Conservation (phyloP, 176 grass and related monocot species). For the Oryza brachyantha region DNA sequence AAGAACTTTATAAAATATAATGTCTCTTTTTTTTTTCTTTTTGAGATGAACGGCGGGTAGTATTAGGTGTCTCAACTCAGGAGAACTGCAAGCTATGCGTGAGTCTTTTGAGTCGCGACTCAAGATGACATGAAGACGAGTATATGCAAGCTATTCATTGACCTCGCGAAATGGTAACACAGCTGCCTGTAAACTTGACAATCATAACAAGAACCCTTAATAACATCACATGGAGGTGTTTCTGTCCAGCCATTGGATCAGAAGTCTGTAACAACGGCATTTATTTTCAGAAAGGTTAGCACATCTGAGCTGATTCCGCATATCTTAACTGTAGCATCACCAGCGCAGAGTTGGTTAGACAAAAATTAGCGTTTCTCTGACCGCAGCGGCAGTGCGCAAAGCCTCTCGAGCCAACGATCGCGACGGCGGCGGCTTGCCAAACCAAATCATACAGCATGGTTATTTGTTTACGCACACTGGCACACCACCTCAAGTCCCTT, state of each 20-base stretch:
- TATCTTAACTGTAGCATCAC: background rate
- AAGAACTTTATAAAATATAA: too few species aligned
- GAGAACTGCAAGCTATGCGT: background rate
- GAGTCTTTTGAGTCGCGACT: background rate
- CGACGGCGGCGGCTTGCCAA: background rate
- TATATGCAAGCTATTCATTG: background rate
- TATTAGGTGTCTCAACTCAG: background rate
- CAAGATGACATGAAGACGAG: background rate
- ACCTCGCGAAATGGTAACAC: background rate
- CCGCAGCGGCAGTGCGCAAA: background rate
- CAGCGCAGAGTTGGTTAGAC: background rate
- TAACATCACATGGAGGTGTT: constrained; percentile 1
- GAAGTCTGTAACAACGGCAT: background rate
- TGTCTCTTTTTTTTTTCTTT: too few species aligned
- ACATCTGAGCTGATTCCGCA: background rate
- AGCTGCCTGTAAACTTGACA: background rate
- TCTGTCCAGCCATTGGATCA: background rate
- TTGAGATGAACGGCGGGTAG: background rate
- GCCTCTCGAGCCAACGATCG: background rate
- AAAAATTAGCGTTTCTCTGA: background rate
- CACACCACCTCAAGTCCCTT: too few species aligned
- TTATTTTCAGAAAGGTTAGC: background rate
- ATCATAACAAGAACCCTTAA: background rate
- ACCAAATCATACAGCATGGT: background rate
- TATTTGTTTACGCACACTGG: background rate